These are phyloP conservation scores for Trichoderma sp. DNA, from an alignment of 2,329 filamentous ascomycete species.

Conservation along the genomic window DNA sequence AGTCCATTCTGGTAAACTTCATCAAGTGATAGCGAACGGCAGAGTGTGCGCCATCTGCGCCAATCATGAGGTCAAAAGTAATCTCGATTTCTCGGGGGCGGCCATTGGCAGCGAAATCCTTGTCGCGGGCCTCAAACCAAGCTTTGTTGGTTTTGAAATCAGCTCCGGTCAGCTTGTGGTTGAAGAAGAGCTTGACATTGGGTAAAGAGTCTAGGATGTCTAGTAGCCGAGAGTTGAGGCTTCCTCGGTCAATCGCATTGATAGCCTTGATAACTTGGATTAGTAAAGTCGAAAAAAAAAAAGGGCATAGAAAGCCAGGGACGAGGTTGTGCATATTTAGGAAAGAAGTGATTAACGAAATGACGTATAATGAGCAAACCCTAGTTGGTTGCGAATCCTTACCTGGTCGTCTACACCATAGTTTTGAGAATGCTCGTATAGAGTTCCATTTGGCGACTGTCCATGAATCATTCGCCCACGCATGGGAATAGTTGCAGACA, in stretches of 20 bases:
- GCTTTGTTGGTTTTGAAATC: constrained; percentile 79
- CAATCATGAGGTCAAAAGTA: constrained; percentile 89
- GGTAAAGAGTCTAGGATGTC: constrained; percentile 81
- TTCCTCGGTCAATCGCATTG: constrained; percentile 81
- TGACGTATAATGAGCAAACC: neutral
- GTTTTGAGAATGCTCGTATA: constrained; percentile 81
- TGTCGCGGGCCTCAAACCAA: constrained; percentile 74
- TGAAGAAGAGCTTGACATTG: constrained; percentile 91
- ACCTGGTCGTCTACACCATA: constrained; percentile 91
- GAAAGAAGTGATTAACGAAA: neutral
- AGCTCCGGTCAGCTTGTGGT: constrained; percentile 88
- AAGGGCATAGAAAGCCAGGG: neutral
- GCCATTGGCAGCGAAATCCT: constrained; percentile 41
- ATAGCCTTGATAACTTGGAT: constrained; percentile 62
- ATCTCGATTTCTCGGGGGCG: constrained; percentile 77
- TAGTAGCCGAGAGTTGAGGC: constrained; percentile 80
- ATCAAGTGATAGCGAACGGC: constrained; percentile 90
- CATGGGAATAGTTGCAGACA: constrained; percentile 86
- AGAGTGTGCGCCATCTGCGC: constrained; percentile 93
- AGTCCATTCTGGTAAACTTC: constrained; percentile 91
- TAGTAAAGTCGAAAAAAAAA: constrained; percentile 7
- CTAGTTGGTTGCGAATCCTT: constrained; percentile 37
- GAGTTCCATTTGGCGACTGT: constrained; percentile 61
- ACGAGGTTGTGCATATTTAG: neutral
- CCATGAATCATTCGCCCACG: constrained; percentile 95